Evolutionary conservation across 179 eudicot species (phyloP).

Genomic region (Silene coronaria): DNA sequence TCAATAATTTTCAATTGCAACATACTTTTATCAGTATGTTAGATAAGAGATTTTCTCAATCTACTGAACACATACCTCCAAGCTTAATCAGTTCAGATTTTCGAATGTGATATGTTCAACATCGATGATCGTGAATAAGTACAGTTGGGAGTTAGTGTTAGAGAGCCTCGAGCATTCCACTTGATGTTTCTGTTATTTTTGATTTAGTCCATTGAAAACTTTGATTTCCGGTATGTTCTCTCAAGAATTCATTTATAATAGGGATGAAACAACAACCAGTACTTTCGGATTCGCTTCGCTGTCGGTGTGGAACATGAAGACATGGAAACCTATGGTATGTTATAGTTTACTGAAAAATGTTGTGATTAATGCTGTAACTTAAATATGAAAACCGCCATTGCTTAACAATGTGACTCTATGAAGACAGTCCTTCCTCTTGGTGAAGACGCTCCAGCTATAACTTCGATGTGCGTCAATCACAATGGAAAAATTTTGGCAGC

Average conservation of each 20-base stretch:
- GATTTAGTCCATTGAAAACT: not conserved
- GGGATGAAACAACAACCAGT: constrained; percentile 53
- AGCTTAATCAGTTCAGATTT: not conserved
- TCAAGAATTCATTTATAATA: constrained; percentile 19
- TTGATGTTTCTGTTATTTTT: not conserved
- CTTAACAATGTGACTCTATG: constrained; percentile 40
- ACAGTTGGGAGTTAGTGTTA: not conserved
- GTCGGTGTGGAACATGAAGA: constrained; percentile 97
- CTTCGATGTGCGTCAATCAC: constrained; percentile 88
- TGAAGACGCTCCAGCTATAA: constrained; percentile 93
- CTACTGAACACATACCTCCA: not conserved
- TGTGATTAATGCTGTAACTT: constrained; percentile 4
- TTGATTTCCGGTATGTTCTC: not conserved
- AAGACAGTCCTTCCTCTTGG: constrained; percentile 99
- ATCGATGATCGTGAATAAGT: not conserved
- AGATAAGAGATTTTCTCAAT: not conserved
- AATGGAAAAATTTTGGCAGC: constrained; percentile 96
- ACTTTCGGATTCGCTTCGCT: constrained; percentile 66
- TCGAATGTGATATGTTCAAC: constrained; percentile 2
- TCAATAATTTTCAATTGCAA: not conserved
- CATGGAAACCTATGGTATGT: constrained; percentile 93
- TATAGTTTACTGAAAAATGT: constrained; percentile 18
- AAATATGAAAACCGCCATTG: constrained; percentile 17
- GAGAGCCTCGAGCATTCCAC: not conserved
- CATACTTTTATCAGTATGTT: not conserved